Conservation (phyloP, 2,329 filamentous ascomycete genomes). For the Fusarium buxicola region DNA sequence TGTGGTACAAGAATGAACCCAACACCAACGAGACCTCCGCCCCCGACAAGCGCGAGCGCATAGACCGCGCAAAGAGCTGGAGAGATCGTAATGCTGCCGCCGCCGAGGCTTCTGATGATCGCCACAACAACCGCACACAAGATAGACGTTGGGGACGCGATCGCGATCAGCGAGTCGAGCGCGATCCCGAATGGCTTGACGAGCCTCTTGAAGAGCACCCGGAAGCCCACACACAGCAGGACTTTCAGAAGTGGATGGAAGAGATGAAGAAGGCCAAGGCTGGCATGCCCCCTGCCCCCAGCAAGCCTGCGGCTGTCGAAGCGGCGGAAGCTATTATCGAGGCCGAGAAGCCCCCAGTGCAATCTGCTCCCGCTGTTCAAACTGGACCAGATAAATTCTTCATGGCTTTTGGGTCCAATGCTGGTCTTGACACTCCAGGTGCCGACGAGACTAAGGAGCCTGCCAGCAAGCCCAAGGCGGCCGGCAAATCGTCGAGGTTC, state of each 20-base stretch:
- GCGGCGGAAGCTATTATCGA: constrained; percentile 55
- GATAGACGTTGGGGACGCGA: constrained; percentile 69
- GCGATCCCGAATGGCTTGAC: constrained; percentile 93
- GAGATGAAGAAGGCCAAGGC: constrained; percentile 79
- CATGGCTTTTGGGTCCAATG: constrained; percentile 61
- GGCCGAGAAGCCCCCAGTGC: constrained; percentile 64
- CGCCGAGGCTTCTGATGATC: constrained; percentile 63
- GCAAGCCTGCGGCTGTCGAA: constrained; percentile 50
- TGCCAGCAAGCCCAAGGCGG: constrained; percentile 65
- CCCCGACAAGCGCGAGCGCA: constrained; percentile 63
- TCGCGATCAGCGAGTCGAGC: constrained; percentile 71
- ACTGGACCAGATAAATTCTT: constrained; percentile 83
- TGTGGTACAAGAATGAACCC: constrained; percentile 78
- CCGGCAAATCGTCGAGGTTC: constrained; percentile 81
- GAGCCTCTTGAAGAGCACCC: constrained; percentile 75
- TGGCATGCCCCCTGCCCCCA: constrained; percentile 51
- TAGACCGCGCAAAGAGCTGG: constrained; percentile 71
- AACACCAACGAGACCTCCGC: constrained; percentile 48
- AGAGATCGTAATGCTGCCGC: constrained; percentile 64
- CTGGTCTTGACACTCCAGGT: constrained; percentile 62
- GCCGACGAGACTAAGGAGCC: constrained; percentile 61
- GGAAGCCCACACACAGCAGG: constrained; percentile 83
- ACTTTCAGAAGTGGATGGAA: constrained; percentile 96
- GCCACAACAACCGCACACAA: constrained; percentile 61
- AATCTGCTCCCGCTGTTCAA: constrained; percentile 73